Conservation (phyloP, 495 filamentous ascomycete species). For the Hypoxylon perforatum region DNA sequence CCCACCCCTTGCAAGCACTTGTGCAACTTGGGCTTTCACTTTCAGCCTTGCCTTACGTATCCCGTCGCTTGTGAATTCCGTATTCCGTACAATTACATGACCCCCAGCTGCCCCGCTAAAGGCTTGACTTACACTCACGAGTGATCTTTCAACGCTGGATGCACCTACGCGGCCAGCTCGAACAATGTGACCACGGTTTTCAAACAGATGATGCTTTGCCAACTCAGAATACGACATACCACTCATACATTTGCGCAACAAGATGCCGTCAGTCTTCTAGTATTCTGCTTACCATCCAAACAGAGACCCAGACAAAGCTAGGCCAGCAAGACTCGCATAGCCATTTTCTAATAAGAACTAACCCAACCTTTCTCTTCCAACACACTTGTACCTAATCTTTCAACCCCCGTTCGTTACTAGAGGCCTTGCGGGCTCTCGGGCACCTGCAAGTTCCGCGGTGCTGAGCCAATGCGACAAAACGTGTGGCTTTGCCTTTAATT, state of each 20-base stretch:
- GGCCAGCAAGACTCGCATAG: neutral
- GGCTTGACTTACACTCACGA: constrained; percentile 9
- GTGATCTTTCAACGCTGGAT: neutral
- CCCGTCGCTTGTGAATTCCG: constrained; percentile 1
- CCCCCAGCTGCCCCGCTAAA: constrained; percentile 20
- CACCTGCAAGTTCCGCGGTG: constrained; percentile 26
- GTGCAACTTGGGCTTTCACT: no score
- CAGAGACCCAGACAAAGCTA: neutral
- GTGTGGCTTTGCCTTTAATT: constrained; percentile 9
- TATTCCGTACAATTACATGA: neutral
- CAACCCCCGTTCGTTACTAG: no score
- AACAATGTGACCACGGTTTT: constrained; percentile 32
- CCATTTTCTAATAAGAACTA: neutral
- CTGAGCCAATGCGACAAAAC: constrained; percentile 36
- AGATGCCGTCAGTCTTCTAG: constrained; percentile 8
- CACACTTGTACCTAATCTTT: constrained; percentile 1
- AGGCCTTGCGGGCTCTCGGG: constrained; percentile 26
- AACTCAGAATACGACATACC: constrained; percentile 26
- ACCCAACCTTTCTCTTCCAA: neutral
- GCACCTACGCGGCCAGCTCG: constrained; percentile 15
- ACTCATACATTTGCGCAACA: neutral
- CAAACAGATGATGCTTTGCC: constrained; percentile 35
- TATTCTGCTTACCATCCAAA: constrained; percentile 22
- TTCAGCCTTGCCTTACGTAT: constrained; percentile 39
- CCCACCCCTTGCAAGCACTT: neutral